A percentile compares a stretch with the other conserved stretches of the same genome.
Conservation (phyloP, 805 yeast species). For the Sugiyamaella smithiae region DNA sequence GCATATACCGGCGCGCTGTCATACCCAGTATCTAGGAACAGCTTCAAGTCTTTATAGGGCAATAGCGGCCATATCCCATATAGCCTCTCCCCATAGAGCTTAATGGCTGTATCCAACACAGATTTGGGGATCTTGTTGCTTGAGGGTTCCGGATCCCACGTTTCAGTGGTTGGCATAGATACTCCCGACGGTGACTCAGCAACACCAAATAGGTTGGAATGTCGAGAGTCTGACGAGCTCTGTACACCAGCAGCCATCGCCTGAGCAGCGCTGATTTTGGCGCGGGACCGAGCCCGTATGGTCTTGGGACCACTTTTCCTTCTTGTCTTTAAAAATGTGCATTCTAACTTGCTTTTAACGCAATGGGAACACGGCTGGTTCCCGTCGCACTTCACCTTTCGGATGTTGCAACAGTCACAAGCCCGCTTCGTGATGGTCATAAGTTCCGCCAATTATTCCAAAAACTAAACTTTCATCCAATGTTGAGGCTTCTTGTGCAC, state of each 20-base stretch:
- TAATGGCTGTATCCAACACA: conserved; percentile 6
- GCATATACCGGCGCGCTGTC: conserved; percentile 9
- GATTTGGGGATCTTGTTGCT: neutral
- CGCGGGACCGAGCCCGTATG: conserved; percentile 8
- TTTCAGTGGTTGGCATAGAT: too few relatives aligned
- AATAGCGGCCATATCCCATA: conserved; percentile 21
- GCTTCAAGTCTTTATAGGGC: conserved; percentile 5
- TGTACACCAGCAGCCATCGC: neutral
- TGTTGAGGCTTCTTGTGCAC: too few relatives aligned
- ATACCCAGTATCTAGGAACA: conserved; percentile 10
- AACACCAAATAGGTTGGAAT: too few relatives aligned
- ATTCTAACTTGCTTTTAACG: conserved; percentile 12
- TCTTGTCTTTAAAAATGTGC: conserved; percentile 13
- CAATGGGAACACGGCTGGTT: conserved; percentile 16
- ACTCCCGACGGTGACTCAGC: neutral
- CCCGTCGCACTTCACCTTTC: conserved; percentile 18
- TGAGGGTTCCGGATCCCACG: neutral
- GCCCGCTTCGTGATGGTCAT: conserved; percentile 34
- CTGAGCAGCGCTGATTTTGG: conserved; percentile 10
- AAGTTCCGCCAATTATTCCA: too few relatives aligned
- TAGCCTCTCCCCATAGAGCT: conserved; percentile 11
- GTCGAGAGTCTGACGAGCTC: too few relatives aligned
- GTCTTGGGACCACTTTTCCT: conserved; percentile 18
- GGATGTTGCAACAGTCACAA: conserved; percentile 19
- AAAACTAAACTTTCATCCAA: too few relatives aligned